These are phyloP conservation scores for Leccinum boreale DNA, from an alignment of 768 basidiomycete genomes.

Conservation along the genomic window DNA sequence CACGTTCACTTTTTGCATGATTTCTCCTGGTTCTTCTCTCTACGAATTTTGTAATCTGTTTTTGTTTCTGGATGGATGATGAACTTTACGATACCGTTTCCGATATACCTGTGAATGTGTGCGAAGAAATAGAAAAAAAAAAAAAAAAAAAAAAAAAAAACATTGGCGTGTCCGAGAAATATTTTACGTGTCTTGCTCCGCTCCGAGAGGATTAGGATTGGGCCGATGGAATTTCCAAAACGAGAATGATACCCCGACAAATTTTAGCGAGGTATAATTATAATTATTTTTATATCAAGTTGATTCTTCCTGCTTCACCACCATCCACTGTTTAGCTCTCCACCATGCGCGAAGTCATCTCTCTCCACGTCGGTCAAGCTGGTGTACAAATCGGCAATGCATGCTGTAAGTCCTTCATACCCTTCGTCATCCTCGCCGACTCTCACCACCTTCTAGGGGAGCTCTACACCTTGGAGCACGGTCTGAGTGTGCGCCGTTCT, in stretches of 20 bases:
- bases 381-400: constrained; percentile 94
- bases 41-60: constrained; percentile 29
- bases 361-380: constrained; percentile 95
- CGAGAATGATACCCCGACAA: constrained; percentile 14
- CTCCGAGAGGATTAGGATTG: neutral
- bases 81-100: constrained; percentile 32
- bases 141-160: neutral
- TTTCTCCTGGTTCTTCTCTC: constrained; percentile 23
- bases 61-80: constrained; percentile 22
- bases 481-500: constrained; percentile 71
- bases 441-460: constrained; percentile 60
- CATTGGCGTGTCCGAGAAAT: neutral
- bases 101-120: neutral
- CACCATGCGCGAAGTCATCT: constrained; percentile 90
- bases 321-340: constrained; percentile 9
- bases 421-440: constrained; percentile 4
- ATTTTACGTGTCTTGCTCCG: neutral
- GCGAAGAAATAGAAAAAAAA: neutral
- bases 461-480: constrained; percentile 97
- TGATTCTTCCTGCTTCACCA: constrained; percentile 16
- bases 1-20: constrained; percentile 13
- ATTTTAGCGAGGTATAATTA: constrained; percentile 13
- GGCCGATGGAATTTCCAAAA: constrained; percentile 26
- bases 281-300: neutral
- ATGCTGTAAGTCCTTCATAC: constrained; percentile 66